A percentile compares a stretch with the other conserved stretches of the same genome.
Conservation (phyloP, 805 yeast genomes). For the Grigorovia transvaalensis region DNA sequence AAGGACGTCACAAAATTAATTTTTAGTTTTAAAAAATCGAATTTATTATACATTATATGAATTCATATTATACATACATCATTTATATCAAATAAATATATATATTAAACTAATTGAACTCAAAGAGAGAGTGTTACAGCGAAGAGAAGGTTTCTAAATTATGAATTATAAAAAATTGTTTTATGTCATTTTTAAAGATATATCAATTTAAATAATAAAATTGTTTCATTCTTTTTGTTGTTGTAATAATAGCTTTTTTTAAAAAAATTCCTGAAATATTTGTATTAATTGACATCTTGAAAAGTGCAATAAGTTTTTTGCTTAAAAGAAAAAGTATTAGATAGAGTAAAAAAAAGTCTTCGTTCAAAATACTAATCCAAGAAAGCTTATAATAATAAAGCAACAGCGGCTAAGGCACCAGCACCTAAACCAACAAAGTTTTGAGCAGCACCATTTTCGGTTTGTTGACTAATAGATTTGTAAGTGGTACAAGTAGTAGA, state of each 20-base stretch:
- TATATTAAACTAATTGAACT: background rate
- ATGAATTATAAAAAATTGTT: background rate
- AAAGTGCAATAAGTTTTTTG: background rate
- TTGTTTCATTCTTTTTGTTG: background rate
- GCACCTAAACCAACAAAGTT: slow-evolving; percentile 16
- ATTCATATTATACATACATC: background rate
- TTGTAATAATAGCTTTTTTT: background rate
- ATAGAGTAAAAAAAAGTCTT: too few species aligned
- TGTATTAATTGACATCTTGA: background rate
- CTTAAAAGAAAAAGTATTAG: too few species aligned
- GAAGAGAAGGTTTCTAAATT: background rate
- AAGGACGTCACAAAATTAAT: background rate
- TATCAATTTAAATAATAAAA: too few species aligned
- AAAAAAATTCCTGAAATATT: too few species aligned
- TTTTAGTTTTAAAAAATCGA: background rate
- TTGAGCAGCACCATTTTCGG: slow-evolving; percentile 16
- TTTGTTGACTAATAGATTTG: slow-evolving; percentile 4
- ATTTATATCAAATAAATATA: background rate
- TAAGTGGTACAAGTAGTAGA: background rate
- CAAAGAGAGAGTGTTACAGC: background rate
- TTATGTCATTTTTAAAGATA: background rate
- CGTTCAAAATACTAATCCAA: background rate
- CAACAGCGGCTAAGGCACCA: slow-evolving; percentile 7
- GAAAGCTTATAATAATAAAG: slow-evolving; percentile 1
- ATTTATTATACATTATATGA: background rate